Conservation (phyloP, 2,329 filamentous ascomycete genomes). For the Daldinia sp. region DNA sequence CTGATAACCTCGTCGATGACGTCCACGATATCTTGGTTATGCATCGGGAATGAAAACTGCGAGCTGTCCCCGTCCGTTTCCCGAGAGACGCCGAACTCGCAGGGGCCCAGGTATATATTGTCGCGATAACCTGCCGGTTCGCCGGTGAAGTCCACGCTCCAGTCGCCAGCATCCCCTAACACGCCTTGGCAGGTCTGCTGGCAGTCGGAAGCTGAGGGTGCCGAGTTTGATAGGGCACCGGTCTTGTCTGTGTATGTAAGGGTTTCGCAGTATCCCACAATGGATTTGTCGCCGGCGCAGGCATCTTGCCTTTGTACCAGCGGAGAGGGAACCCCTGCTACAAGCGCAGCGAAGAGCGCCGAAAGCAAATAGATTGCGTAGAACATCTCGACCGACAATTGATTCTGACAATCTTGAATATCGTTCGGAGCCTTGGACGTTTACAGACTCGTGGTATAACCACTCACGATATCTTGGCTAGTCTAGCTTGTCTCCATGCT, state of each 20-base stretch:
- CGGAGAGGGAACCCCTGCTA: background rate
- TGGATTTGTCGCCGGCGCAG: slow-evolving; percentile 32
- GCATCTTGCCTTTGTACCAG: slow-evolving; percentile 10
- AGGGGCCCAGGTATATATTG: slow-evolving; percentile 28
- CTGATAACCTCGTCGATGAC: slow-evolving; percentile 28
- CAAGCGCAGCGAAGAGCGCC: slow-evolving; percentile 8
- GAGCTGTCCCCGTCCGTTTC: slow-evolving; percentile 24
- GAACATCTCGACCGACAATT: slow-evolving; percentile 4
- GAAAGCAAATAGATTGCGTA: background rate
- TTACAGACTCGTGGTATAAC: background rate
- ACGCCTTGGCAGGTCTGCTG: slow-evolving; percentile 35
- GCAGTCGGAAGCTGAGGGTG: slow-evolving; percentile 21
- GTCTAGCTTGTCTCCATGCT: background rate
- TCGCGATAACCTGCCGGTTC: slow-evolving; percentile 28
- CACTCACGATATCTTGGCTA: background rate
- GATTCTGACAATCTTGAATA: background rate
- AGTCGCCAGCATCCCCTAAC: slow-evolving; percentile 36
- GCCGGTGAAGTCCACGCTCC: slow-evolving; percentile 38
- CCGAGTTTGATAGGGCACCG: background rate
- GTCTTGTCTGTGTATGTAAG: slow-evolving; percentile 38
- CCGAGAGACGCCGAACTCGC: slow-evolving; percentile 34
- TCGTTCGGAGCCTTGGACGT: background rate
- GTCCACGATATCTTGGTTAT: slow-evolving; percentile 41
- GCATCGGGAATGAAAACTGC: slow-evolving; percentile 26
- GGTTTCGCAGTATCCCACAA: slow-evolving; percentile 35